Percentiles rank a stretch among this genome's conserved stretches.
phyloP scores from a whole-genome alignment of 345 rosid species.

The Lepidium sativum region DNA sequence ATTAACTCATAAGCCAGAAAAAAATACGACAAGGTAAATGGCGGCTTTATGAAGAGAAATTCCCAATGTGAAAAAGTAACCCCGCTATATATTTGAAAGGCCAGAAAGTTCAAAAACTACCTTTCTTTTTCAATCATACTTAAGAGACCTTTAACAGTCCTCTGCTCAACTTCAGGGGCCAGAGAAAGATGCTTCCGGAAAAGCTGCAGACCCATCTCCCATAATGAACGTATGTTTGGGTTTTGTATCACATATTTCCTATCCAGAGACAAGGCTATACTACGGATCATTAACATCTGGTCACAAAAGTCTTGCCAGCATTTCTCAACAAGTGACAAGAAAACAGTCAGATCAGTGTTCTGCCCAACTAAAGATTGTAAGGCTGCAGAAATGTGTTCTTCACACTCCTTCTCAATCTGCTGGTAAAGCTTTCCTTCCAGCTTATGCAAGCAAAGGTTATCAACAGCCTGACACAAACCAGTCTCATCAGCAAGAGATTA shows the following conservation, averaged over 20 bases:
- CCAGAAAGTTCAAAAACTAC: conserved; percentile 30
- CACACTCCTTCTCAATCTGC: conserved; percentile 85
- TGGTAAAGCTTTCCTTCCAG: conserved; percentile 86
- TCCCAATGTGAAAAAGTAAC: neutral
- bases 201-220: conserved; percentile 99
- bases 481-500: neutral
- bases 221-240: conserved; percentile 69
- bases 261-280: conserved; percentile 93
- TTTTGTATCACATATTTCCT: conserved; percentile 89
- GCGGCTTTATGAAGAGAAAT: neutral
- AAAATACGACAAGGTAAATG: neutral
- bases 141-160: conserved; percentile 88
- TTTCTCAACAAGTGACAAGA: conserved; percentile 80
- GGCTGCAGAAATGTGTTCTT: conserved; percentile 67
- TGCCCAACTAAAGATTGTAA: conserved; percentile 81
- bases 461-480: conserved; percentile 62
- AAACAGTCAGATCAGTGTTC: conserved; percentile 88
- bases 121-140: conserved; percentile 94
- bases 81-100: neutral
- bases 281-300: conserved; percentile 93
- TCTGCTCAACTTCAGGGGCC: conserved; percentile 83
- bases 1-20: neutral
- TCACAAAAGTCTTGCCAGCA: conserved; percentile 97
- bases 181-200: conserved; percentile 82
- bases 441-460: conserved; percentile 81